Evolutionary conservation across 2,329 filamentous ascomycete genomes (phyloP), one percentile per base, ranked within the genome.

Genomic region (Hypoxylon sp.): DNA sequence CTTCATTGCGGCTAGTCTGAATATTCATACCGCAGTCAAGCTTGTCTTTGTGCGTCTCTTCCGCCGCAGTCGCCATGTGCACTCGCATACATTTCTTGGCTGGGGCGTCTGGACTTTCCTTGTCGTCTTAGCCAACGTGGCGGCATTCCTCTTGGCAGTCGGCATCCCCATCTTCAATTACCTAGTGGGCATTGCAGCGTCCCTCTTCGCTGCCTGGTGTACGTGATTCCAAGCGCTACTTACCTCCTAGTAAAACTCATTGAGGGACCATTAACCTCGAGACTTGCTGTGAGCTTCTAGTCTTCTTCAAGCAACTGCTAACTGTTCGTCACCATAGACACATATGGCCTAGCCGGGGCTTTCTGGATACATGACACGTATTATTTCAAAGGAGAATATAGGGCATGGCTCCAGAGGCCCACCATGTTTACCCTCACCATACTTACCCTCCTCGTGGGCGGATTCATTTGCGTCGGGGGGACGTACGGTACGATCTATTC

Each of bases 121-220:
- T 6, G 79, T 86, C 4, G 35, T 86, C 2, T 42, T 85, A 6
- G 80, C 83, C 65, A 86, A 86, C 55, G 80, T 74, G 0, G 79
- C 81, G 2, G 82, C 85, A 1, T 82, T 82, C 64, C 69, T 82
- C 30, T 75, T 82, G 17, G 79, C 81, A 6, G 81, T 85, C 1
- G 83, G 84, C 2, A 84, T 88, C 30, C 85, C 85, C 0, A 83
- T 86, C 22, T 87, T 88, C 77, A 85, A 84, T 66, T 86, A 87
- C 61, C 75, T 88, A 10, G 82, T 87, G 30, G 85, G 84, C 2
- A 83, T 87, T 49, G 79, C 83, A 20, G 83, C 85, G 0, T 81
- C 81, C 4, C 75, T 86, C 7, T 88, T 88, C 66, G 85, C 85
- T 1, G 80, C 82, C 1, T 88, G 85, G 85, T 87, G 63, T 66